Conservation (phyloP, 768 basidiomycete genomes). For the Trametes cingulata region DNA sequence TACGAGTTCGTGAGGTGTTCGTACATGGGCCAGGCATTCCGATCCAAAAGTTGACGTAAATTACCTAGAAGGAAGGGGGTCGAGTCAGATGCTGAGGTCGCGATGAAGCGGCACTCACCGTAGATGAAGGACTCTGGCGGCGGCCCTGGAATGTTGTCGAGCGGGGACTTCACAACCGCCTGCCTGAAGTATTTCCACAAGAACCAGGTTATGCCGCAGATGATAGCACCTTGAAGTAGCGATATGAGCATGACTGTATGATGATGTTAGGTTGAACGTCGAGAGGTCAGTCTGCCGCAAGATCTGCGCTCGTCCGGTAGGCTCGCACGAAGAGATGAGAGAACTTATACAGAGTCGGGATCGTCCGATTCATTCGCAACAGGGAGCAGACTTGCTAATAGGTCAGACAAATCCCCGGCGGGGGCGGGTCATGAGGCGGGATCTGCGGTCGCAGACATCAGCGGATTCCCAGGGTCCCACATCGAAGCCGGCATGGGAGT, state of each 20-base stretch:
- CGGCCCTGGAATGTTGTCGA: constrained; percentile 25
- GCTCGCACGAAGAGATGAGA: too few species aligned
- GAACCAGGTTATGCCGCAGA: background rate
- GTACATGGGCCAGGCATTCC: constrained; percentile 14
- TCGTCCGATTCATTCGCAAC: too few species aligned
- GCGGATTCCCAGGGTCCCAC: too few species aligned
- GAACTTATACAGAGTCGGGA: too few species aligned
- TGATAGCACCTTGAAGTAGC: background rate
- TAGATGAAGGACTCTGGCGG: constrained; percentile 12
- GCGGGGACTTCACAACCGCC: constrained; percentile 9
- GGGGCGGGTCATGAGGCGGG: background rate
- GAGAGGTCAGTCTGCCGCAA: background rate
- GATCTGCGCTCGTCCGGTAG: too few species aligned
- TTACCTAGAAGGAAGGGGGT: constrained; percentile 13
- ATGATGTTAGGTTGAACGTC: background rate
- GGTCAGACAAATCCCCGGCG: background rate
- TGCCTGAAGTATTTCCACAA: constrained; percentile 15
- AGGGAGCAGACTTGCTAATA: too few species aligned
- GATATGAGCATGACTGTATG: background rate
- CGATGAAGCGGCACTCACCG: background rate
- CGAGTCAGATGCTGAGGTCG: background rate
- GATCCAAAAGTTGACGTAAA: constrained; percentile 7
- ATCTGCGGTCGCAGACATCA: too few species aligned
- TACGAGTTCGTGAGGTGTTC: constrained; percentile 28
- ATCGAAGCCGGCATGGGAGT: background rate